Base-by-base conservation (phyloP, 495 filamentous ascomycete species). In the Lasiosphaeria hispida region DNA sequence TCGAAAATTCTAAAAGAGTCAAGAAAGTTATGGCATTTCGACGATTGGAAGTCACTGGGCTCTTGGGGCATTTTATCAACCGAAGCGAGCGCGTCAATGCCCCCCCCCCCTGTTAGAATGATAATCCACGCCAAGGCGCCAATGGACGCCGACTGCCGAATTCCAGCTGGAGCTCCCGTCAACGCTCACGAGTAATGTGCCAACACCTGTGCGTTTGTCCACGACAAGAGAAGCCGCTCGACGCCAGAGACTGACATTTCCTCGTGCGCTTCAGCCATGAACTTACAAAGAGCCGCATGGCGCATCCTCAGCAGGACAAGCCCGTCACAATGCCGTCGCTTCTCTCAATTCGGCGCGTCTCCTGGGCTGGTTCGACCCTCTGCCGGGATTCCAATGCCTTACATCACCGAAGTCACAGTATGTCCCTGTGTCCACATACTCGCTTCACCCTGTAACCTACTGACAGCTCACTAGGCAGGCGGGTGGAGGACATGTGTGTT, bases 401-500 rank as follows among this genome's bases (percentile, higher is more conserved):
- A 85, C 62, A 85, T 91, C 61, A 90, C 87, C 34, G 88, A 91
- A 77, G 88, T 87, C 35, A 83, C 92, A 62, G 91, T 94, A 86
- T 63, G 89, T 77, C 30, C 51, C 48, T 42, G 30, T 51, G 48
- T 42, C 37, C 36, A 30, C 13, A 17, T 45, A 53, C 40, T 47
- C 45, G 19, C 33, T 54, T 8, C 2, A 30, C 40, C n/a, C 38
- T 37, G 37, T 47, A 38, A 37, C 53, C 62, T 60, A 62, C 80
- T 85, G 45, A 85, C 71, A 62, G 43, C 61, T 57, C 8, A 5
- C 17, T 65, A 95, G 91, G 84, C 87, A 70, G 91, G 90, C 63
- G 92, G 92, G 63, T 96, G 89, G 88, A 87, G 90, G 65, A 95
- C 90, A 66, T 91, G 90, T 92, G 83, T 60, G 85, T 78, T 55